phyloP scores from a whole-genome alignment of 23 red algal genomes.

The Gracilariopsis chorda region DNA sequence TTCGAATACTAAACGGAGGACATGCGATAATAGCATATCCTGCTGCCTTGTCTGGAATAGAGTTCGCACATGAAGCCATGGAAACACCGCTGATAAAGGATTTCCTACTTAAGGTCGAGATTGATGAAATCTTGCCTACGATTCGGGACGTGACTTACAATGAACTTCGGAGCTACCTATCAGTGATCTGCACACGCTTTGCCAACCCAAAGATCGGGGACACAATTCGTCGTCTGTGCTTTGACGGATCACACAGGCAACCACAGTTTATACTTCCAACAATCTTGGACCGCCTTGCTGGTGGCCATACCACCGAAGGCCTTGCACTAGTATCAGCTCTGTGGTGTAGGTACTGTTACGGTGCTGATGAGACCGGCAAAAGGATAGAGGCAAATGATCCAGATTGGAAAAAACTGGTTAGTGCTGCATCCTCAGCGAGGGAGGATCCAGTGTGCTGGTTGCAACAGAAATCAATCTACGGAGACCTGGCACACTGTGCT shows the following conservation, averaged over 20 bases:
- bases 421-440: neutral
- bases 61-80: conserved; percentile 39
- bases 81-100: neutral
- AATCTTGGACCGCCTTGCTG: neutral
- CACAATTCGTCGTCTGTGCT: conserved; percentile 10
- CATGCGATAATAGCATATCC: conserved; percentile 32
- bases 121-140: neutral
- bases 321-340: conserved; percentile 9
- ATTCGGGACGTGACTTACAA: neutral
- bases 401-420: neutral
- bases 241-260: conserved; percentile 37
- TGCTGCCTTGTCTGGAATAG: conserved; percentile 3
- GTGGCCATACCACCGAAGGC: neutral
- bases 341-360: conserved; percentile 36
- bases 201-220: conserved; percentile 19
- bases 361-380: neutral
- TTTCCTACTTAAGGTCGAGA: conserved; percentile 14
- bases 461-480: neutral
- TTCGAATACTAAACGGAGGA: conserved; percentile 34
- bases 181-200: conserved; percentile 5
- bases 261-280: conserved; percentile 34
- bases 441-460: conserved; percentile 4
- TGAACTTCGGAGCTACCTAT: neutral
- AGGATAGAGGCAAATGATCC: conserved; percentile 6
- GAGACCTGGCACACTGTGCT: neutral